Evolutionary conservation across 2,329 filamentous ascomycete species (phyloP).

Genomic region (Scedosporium boydii): DNA sequence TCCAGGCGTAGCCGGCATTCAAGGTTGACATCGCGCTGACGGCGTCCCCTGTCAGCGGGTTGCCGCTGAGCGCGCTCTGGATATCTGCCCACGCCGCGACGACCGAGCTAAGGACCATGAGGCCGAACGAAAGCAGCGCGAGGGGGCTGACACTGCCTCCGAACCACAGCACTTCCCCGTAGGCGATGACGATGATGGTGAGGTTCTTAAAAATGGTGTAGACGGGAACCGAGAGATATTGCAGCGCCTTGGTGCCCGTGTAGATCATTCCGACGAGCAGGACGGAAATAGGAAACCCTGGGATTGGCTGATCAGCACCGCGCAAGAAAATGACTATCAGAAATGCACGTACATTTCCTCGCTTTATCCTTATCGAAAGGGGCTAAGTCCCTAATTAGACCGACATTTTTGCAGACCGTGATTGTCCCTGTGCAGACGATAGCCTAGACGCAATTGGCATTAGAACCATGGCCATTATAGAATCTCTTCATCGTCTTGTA

Average conservation of each 20-base stretch:
- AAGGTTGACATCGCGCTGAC: slow-evolving; percentile 75
- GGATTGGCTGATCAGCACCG: slow-evolving; percentile 1
- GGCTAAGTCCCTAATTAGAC: slow-evolving; percentile 73
- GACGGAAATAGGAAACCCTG: slow-evolving; percentile 93
- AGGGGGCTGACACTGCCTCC: slow-evolving; percentile 83
- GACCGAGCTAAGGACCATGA: slow-evolving; percentile 93
- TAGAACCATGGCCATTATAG: slow-evolving; percentile 9
- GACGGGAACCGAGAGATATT: slow-evolving; percentile 93
- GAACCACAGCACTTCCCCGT: slow-evolving; percentile 97
- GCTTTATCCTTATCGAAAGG: slow-evolving; percentile 81
- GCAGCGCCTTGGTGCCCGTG: slow-evolving; percentile 88
- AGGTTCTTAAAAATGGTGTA: slow-evolving; percentile 99
- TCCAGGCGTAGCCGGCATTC: slow-evolving; percentile 95
- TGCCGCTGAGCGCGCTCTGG: slow-evolving; percentile 65
- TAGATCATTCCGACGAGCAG: slow-evolving; percentile 99
- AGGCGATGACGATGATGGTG: slow-evolving; percentile 97
- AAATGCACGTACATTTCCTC: slow-evolving; percentile 64
- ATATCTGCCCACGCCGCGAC: slow-evolving; percentile 98
- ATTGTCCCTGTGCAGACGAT: slow-evolving; percentile 84
- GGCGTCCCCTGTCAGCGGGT: slow-evolving; percentile 47
- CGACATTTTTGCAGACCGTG: slow-evolving; percentile 67
- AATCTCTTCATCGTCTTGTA: too few relatives aligned
- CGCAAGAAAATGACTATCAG: neutral
- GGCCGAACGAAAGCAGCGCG: slow-evolving; percentile 82
- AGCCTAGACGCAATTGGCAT: slow-evolving; percentile 44